phyloP scores from a whole-genome alignment of 2,329 filamentous ascomycete genomes.

The Cryphonectria japonica region DNA sequence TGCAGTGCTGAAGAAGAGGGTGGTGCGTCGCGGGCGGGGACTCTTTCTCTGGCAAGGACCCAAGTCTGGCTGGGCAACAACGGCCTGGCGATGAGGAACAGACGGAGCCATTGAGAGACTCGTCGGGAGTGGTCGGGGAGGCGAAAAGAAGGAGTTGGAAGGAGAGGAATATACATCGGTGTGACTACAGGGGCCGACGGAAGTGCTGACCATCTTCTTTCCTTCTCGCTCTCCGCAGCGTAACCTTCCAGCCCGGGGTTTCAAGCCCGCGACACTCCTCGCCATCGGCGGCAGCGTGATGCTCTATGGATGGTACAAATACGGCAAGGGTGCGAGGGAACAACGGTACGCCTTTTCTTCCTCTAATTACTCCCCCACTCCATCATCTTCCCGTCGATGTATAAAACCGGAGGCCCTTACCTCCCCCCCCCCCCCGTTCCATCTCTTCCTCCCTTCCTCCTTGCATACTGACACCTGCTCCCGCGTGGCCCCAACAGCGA shows the following conservation, averaged over 20 bases:
- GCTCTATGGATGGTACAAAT: slow-evolving; percentile 88
- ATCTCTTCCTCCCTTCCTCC: neutral
- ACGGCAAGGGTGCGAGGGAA: slow-evolving; percentile 82
- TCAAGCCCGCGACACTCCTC: slow-evolving; percentile 81
- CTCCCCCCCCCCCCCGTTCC: neutral
- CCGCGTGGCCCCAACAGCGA: slow-evolving; percentile 62
- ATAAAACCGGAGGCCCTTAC: neutral
- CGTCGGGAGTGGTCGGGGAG: neutral
- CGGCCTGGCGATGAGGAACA: neutral
- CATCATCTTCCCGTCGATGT: neutral
- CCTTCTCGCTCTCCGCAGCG: slow-evolving; percentile 56
- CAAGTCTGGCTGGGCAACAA: neutral
- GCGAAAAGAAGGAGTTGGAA: neutral
- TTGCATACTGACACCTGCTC: neutral
- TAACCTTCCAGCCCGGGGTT: slow-evolving; percentile 89
- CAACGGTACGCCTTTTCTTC: slow-evolving; percentile 70
- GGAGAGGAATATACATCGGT: neutral
- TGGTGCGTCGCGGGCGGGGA: too few species aligned
- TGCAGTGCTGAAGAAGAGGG: neutral
- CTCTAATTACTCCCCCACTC: neutral
- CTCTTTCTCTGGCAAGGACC: neutral
- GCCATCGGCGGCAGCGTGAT: slow-evolving; percentile 77
- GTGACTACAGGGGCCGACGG: neutral
- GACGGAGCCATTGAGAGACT: neutral
- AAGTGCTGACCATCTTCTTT: slow-evolving; percentile 8